phyloP scores from a whole-genome alignment of 257 asterid genomes.

The Avicennia marina region DNA sequence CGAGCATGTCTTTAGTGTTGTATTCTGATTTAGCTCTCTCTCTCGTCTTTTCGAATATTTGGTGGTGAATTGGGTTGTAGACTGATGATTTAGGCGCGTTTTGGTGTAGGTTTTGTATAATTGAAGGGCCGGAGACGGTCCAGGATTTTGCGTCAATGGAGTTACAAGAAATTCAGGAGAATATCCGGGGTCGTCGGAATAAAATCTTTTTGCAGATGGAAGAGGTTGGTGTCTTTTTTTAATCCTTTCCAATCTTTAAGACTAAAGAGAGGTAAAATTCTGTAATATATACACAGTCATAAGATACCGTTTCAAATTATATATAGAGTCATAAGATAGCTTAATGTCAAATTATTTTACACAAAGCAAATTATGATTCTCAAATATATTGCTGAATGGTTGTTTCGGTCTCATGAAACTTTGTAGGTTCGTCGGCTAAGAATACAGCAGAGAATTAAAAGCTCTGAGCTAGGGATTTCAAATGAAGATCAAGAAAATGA shows the following conservation, averaged over 20 bases:
- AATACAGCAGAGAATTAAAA: conserved; percentile 76
- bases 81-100: conserved; percentile 11
- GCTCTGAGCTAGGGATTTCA: conserved; percentile 67
- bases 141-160: conserved; percentile 90
- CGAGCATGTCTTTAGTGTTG: not conserved
- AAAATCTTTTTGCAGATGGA: conserved; percentile 96
- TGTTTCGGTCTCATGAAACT: conserved; percentile 11
- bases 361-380: too few species aligned
- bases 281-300: not conserved
- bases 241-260: not conserved
- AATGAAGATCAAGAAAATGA: conserved; percentile 71
- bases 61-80: not conserved
- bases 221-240: conserved; percentile 50
- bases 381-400: not conserved
- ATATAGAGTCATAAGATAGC: not conserved
- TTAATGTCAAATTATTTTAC: too few species aligned
- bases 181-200: conserved; percentile 79
- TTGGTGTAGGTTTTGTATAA: conserved; percentile 75
- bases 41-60: not conserved
- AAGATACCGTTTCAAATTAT: too few species aligned
- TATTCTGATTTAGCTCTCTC: not conserved
- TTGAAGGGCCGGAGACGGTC: conserved; percentile 94
- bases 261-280: not conserved
- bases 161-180: conserved; percentile 83
- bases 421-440: conserved; percentile 92